Evolutionary conservation across 2,329 filamentous ascomycete genomes (phyloP).

Genomic region (Alternaria hordeiaustralica): DNA sequence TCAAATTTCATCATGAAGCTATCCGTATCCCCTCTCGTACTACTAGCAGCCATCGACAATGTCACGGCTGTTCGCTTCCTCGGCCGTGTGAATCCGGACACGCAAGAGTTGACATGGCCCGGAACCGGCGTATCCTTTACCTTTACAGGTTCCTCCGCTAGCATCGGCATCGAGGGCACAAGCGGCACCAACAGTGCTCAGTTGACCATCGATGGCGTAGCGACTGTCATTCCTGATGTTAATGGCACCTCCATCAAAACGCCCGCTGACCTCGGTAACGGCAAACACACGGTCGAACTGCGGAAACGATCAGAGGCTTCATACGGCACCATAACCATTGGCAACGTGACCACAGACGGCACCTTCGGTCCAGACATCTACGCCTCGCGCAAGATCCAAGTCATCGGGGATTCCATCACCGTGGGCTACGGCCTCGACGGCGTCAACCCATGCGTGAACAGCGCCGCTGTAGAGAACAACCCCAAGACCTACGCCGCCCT

Average conservation of each 20-base stretch:
- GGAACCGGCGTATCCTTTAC: constrained; percentile 53
- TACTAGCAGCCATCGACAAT: constrained; percentile 4
- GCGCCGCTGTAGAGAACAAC: constrained; percentile 50
- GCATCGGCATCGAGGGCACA: constrained; percentile 41
- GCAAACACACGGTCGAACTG: constrained; percentile 48
- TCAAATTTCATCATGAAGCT: background rate
- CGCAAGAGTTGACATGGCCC: constrained; percentile 55
- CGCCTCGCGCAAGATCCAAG: constrained; percentile 49
- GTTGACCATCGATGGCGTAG: constrained; percentile 43
- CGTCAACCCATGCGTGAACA: constrained; percentile 50
- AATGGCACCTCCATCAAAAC: constrained; percentile 40
- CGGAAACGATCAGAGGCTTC: constrained; percentile 50
- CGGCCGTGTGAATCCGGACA: constrained; percentile 53
- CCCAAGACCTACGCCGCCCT: constrained; percentile 54
- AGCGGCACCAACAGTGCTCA: constrained; percentile 46
- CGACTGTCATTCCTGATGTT: constrained; percentile 35
- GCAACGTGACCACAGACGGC: constrained; percentile 38
- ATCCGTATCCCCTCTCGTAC: background rate
- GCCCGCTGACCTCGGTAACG: constrained; percentile 36
- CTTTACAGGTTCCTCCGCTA: constrained; percentile 51
- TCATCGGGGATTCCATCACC: constrained; percentile 56
- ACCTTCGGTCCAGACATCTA: constrained; percentile 23
- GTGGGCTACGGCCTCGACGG: constrained; percentile 56
- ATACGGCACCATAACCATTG: constrained; percentile 45
- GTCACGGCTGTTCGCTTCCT: constrained; percentile 25